Percentiles rank a stretch among this genome's conserved stretches.
Conservation (phyloP, 2,329 filamentous ascomycete species). For the Calcarisporium arbuscula region DNA sequence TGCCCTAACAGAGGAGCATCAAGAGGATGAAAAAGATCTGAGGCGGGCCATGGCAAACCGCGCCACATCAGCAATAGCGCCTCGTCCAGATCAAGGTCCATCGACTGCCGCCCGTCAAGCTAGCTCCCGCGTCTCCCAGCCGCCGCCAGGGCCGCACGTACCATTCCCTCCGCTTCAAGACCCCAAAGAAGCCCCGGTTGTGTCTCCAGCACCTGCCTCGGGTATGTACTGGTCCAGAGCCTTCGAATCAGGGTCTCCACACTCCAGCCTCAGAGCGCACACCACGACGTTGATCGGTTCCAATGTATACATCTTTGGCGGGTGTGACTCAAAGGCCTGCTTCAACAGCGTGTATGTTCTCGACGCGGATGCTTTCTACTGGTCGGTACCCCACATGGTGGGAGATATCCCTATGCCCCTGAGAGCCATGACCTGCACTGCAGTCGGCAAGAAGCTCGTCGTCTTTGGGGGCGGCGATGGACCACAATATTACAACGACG, state of each 20-base stretch:
- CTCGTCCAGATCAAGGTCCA: slow-evolving; percentile 14
- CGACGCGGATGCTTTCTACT: slow-evolving; percentile 64
- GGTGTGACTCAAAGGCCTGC: slow-evolving; percentile 59
- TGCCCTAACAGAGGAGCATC: slow-evolving; percentile 15
- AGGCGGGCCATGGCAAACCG: slow-evolving; percentile 40
- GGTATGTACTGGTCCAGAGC: slow-evolving; percentile 70
- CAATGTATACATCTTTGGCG: slow-evolving; percentile 63
- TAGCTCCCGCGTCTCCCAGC: slow-evolving; percentile 15
- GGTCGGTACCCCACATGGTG: slow-evolving; percentile 58
- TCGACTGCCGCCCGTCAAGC: slow-evolving; percentile 12
- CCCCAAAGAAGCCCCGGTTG: slow-evolving; percentile 50
- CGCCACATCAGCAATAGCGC: slow-evolving; percentile 46
- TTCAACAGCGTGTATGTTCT: slow-evolving; percentile 66
- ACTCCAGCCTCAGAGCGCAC: slow-evolving; percentile 58
- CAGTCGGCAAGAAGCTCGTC: slow-evolving; percentile 63
- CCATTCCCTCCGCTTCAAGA: slow-evolving; percentile 53
- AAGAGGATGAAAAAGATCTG: slow-evolving; percentile 18
- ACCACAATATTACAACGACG: slow-evolving; percentile 65
- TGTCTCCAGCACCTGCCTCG: slow-evolving; percentile 56
- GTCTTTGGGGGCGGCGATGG: slow-evolving; percentile 66
- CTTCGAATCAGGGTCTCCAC: slow-evolving; percentile 54
- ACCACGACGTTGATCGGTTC: slow-evolving; percentile 61
- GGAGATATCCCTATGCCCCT: slow-evolving; percentile 60
- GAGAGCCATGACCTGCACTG: slow-evolving; percentile 66
- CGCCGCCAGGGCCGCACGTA: slow-evolving; percentile 34